Evolutionary conservation across 1,284 basidiomycete genomes (phyloP), one percentile per base, ranked within the genome.

Genomic region (Irpex lacteus): DNA sequence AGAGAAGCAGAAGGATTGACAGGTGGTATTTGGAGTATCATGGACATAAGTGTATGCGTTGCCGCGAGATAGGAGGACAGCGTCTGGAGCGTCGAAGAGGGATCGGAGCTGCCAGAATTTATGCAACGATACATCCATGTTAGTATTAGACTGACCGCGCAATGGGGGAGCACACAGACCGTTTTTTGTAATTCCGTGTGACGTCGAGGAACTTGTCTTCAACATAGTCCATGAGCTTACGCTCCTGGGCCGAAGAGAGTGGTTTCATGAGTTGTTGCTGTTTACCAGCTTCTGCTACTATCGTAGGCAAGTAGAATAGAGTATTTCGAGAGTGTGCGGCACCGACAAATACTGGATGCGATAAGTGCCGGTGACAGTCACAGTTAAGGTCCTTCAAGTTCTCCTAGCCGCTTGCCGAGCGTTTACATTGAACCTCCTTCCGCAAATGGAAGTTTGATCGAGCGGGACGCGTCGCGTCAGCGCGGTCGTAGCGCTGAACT

Each of bases 1-100:
- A 92, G 78, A 8, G 85, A 77, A 1, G 86, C 83, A 2, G 90
- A 91, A 0, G 87, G 86, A 63, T 85, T 83, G 11, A 89, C 72
- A 15, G 90, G 90, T 0, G 89, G 90, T 56, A 91, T 89, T 70
- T 88, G 88, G 13, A 92, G 77, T 55, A 89, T 80, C 59, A 92
- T 72, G 0, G 81, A 79, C 21, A 92, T 76, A 15, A 92, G 75
- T 50, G 76, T 76, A 50, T 82, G 85, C 18, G 82, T 78, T 5
- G 84, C 81, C 18, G 79, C 77, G 34, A 92, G 81, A 67, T 90
- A 92, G 9, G 78, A 69, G 0, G 78, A 66, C 15, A 91, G 76
- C 0, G 87, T 89, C 37, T 81, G 80, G 1, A 88, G 76, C 1
- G 73, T 77, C n/a, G 83, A 81, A 0, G 82, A 82, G 0, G 81